These are phyloP conservation scores for Anisodus acutangulus DNA, from an alignment of 257 asterid species.

Conservation along the genomic window DNA sequence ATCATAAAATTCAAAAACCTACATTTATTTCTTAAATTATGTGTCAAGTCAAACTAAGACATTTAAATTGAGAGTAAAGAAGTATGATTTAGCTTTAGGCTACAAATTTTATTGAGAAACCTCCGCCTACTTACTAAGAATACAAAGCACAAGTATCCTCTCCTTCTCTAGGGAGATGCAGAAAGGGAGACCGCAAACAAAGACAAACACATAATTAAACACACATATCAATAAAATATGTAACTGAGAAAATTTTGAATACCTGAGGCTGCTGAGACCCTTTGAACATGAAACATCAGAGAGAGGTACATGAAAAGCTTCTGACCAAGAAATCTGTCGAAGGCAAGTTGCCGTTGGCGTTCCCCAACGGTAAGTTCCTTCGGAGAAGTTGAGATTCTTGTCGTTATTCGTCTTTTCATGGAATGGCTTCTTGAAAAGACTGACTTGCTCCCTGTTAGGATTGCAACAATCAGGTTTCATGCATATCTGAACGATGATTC, in stretches of 20 bases:
- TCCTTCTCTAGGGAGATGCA: background rate
- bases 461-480: too few species aligned
- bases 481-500: too few species aligned
- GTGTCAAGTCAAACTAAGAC: too few species aligned
- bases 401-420: conserved; percentile 46
- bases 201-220: background rate
- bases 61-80: too few species aligned
- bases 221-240: background rate
- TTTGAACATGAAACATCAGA: conserved; percentile 47
- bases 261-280: conserved; percentile 60
- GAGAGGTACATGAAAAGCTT: conserved; percentile 78
- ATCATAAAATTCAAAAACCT: too few species aligned
- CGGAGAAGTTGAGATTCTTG: conserved; percentile 51
- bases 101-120: background rate
- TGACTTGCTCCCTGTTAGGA: conserved; percentile 50
- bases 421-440: conserved; percentile 64
- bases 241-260: background rate
- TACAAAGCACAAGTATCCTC: background rate
- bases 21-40: too few species aligned
- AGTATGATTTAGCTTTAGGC: background rate
- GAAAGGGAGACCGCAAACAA: background rate
- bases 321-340: conserved; percentile 81
- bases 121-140: background rate
- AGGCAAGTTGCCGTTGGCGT: conserved; percentile 67
- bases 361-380: conserved; percentile 86